Conservation (phyloP, 2,329 filamentous ascomycete genomes). For the Orbilia ellipsospora region DNA sequence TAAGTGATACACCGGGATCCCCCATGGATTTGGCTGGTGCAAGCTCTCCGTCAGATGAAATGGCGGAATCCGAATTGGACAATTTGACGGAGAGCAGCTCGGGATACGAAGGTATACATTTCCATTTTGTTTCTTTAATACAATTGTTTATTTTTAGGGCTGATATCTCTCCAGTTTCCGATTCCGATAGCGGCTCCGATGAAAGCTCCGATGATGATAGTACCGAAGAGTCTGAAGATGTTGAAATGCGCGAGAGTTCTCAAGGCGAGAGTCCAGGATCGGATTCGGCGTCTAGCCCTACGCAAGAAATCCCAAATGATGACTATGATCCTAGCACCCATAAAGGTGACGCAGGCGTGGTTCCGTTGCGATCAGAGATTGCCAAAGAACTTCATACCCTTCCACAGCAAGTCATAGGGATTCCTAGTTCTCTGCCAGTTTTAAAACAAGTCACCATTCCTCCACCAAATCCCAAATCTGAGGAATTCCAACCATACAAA, state of each 20-base stretch:
- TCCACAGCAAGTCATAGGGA: constrained; percentile 57
- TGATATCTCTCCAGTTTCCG: constrained; percentile 19
- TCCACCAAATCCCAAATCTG: constrained; percentile 58
- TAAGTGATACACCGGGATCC: constrained; percentile 25
- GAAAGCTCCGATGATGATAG: constrained; percentile 21
- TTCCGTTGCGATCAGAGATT: constrained; percentile 31
- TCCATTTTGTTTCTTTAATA: background rate
- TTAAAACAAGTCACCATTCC: constrained; percentile 34
- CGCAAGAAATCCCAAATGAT: constrained; percentile 25
- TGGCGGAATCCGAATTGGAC: constrained; percentile 11
- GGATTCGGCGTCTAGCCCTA: constrained; percentile 32
- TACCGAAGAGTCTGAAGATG: constrained; percentile 32
- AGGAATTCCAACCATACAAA: constrained; percentile 75
- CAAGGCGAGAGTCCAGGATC: background rate
- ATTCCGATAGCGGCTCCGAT: constrained; percentile 21
- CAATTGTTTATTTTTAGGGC: constrained; percentile 4
- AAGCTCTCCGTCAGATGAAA: constrained; percentile 6
- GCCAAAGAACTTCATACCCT: constrained; percentile 60
- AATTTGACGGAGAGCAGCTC: background rate
- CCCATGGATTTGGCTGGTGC: constrained; percentile 47
- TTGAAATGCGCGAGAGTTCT: constrained; percentile 34
- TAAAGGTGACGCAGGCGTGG: constrained; percentile 41
- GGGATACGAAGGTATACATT: constrained; percentile 27
- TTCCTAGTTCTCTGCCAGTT: background rate
- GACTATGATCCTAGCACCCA: constrained; percentile 37